Conservation (phyloP, 371 early-diverging fungal genomes). For the Lichtheimia ornata region DNA sequence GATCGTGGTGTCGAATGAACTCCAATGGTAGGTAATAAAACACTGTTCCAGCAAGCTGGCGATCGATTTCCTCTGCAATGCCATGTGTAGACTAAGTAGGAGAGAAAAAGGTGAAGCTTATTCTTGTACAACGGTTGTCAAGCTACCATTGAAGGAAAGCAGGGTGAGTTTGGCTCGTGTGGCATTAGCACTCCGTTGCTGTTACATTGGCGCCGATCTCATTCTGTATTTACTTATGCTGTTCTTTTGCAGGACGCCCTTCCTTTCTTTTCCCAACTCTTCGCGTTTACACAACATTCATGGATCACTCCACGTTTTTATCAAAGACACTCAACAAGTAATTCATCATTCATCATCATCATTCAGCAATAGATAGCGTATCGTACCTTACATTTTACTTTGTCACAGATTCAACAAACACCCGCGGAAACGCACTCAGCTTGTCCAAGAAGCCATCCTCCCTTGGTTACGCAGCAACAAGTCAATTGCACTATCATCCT, state of each 20-base stretch:
- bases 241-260: not conserved
- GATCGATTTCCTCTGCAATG: no score
- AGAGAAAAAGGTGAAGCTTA: no score
- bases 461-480: slow-evolving; percentile 4
- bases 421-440: slow-evolving; percentile 6
- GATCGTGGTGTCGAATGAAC: no score
- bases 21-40: no score
- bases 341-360: not conserved
- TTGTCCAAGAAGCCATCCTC: slow-evolving; percentile 9
- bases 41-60: no score
- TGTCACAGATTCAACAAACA: slow-evolving; percentile 10
- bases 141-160: no score
- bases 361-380: not conserved
- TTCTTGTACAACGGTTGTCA: no score
- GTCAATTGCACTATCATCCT: not conserved
- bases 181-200: no score
- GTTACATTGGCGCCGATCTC: no score
- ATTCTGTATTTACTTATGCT: no score
- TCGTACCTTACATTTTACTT: not conserved
- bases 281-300: not conserved
- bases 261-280: not conserved
- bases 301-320: not conserved
- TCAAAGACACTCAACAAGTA: slow-evolving; percentile 2
- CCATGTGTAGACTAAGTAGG: no score
- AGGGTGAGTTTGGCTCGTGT: no score